These are phyloP conservation scores for Canavalia gladiata DNA, from an alignment of 306 rosid species.

Conservation along the genomic window DNA sequence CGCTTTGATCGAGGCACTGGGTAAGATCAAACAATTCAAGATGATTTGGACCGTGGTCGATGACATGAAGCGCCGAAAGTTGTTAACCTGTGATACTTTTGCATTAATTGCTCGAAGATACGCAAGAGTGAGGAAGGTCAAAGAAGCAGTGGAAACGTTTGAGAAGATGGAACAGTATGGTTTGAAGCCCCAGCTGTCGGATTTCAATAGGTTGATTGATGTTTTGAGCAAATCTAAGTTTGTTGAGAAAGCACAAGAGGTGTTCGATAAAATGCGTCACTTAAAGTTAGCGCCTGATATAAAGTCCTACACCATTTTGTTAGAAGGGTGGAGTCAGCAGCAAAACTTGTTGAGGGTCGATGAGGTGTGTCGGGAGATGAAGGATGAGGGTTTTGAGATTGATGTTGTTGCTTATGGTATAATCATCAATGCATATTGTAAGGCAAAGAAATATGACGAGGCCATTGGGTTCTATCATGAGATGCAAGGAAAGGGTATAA, in stretches of 20 bases:
- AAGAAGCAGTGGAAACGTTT: constrained; percentile 71
- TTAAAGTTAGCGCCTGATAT: constrained; percentile 71
- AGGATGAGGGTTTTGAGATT: constrained; percentile 69
- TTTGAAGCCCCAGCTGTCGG: constrained; percentile 63
- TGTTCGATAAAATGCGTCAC: constrained; percentile 80
- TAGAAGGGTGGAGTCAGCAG: constrained; percentile 91
- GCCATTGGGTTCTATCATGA: constrained; percentile 68
- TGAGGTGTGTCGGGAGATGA: constrained; percentile 86
- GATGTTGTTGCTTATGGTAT: constrained; percentile 86
- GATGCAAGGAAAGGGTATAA: constrained; percentile 64
- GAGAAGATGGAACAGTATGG: constrained; percentile 80
- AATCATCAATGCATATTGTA: constrained; percentile 76
- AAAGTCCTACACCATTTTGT: constrained; percentile 74
- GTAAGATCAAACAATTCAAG: constrained; percentile 85
- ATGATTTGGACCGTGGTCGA: constrained; percentile 75
- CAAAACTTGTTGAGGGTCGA: constrained; percentile 69
- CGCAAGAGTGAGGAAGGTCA: constrained; percentile 67
- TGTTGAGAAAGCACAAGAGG: constrained; percentile 73
- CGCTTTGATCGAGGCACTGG: constrained; percentile 77
- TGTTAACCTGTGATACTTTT: constrained; percentile 70
- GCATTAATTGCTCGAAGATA: constrained; percentile 70
- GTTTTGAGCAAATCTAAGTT: constrained; percentile 70
- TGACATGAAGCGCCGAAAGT: constrained; percentile 70
- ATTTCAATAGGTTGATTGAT: constrained; percentile 75
- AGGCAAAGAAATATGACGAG: constrained; percentile 68